Percentiles rank a stretch among this genome's conserved stretches.
Conservation (phyloP, 108 stramenopile species). For the Skeletonema tropicum region DNA sequence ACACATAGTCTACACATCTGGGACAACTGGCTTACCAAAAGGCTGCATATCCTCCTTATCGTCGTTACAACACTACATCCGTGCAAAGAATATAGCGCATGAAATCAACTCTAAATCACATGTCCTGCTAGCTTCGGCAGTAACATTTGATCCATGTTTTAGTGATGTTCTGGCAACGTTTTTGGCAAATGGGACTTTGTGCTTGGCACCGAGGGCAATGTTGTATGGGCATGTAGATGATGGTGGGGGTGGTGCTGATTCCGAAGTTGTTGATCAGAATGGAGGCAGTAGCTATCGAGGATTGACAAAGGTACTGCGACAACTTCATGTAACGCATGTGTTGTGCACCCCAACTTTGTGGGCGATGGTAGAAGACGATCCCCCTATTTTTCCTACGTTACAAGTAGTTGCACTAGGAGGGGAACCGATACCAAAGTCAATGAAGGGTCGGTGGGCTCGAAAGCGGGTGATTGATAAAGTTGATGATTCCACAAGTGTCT, state of each 20-base stretch:
- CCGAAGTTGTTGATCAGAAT: not conserved
- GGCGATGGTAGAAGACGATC: conserved; percentile 45
- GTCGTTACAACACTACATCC: conserved; percentile 66
- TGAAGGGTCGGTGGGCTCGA: conserved; percentile 59
- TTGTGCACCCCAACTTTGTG: conserved; percentile 66
- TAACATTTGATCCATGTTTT: conserved; percentile 87
- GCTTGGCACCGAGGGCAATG: conserved; percentile 45
- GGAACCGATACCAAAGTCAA: conserved; percentile 73
- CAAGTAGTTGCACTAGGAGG: conserved; percentile 79
- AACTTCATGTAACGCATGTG: conserved; percentile 10
- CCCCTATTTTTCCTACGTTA: conserved; percentile 44
- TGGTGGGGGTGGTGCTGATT: not conserved
- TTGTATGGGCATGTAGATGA: conserved; percentile 34
- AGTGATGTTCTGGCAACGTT: conserved; percentile 82
- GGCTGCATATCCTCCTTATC: conserved; percentile 80
- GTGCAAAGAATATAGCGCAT: conserved; percentile 71
- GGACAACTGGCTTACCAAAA: conserved; percentile 95
- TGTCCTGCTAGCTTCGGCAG: conserved; percentile 77
- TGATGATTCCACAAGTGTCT: not conserved
- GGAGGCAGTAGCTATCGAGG: not conserved
- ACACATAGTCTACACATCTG: conserved; percentile 94
- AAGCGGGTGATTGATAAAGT: not conserved
- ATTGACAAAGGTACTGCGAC: conserved; percentile 42
- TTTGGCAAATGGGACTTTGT: conserved; percentile 58
- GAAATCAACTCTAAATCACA: conserved; percentile 39